Evolutionary conservation across 2,329 filamentous ascomycete genomes (phyloP).

Genomic region (Ophiocordyceps robertsii): DNA sequence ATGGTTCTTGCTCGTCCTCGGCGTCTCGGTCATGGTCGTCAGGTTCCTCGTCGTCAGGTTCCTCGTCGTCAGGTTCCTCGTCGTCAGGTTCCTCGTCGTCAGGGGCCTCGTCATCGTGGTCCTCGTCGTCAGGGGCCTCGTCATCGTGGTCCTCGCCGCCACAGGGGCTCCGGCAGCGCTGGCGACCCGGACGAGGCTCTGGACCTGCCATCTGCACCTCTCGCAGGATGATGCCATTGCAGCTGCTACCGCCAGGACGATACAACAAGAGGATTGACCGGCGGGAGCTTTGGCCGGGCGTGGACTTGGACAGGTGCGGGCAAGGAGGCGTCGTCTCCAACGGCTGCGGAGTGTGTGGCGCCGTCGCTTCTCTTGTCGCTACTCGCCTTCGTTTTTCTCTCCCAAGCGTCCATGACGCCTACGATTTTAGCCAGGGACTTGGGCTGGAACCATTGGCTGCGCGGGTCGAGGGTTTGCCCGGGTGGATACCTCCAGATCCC

Average conservation of each 20-base stretch:
- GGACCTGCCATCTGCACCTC: constrained; percentile 31
- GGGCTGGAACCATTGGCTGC: background rate
- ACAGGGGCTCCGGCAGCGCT: constrained; percentile 14
- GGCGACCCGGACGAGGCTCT: constrained; percentile 21
- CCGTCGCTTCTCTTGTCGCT: background rate
- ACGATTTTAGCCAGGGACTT: background rate
- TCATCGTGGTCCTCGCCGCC: background rate
- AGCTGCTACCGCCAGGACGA: background rate
- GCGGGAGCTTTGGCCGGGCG: background rate
- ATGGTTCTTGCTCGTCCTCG: background rate
- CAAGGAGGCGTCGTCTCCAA: background rate
- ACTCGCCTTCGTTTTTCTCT: background rate
- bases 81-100: no score
- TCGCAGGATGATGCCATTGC: constrained; percentile 30
- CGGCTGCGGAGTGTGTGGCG: background rate
- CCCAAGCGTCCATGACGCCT: background rate
- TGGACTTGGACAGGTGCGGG: background rate
- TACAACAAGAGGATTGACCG: background rate
- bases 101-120: no score
- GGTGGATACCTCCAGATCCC: no score
- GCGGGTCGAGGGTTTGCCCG: background rate
- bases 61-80: background rate
- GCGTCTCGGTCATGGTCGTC: background rate
- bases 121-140: no score
- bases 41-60: background rate